These are phyloP conservation scores for Dillenia turbinata DNA, from an alignment of 164 flowering plant genomes.

Conservation along the genomic window DNA sequence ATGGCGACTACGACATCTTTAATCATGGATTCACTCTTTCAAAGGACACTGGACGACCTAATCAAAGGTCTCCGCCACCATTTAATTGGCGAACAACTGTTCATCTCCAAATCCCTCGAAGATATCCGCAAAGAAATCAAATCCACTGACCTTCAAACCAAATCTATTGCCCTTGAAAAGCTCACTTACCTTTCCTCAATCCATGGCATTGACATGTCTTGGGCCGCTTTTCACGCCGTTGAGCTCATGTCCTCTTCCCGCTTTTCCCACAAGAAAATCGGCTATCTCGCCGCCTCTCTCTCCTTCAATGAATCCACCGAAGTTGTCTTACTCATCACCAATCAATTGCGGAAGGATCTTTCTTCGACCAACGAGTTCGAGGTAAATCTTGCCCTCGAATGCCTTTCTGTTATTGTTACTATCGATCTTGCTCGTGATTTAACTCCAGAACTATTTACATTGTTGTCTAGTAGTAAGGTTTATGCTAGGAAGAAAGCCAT, in stretches of 20 bases:
- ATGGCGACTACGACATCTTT: constrained; percentile 43
- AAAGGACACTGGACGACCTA: constrained; percentile 71
- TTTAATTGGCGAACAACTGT: constrained; percentile 33
- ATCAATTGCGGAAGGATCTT: constrained; percentile 86
- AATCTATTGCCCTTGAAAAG: constrained; percentile 76
- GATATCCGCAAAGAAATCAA: constrained; percentile 82
- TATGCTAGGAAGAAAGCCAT: constrained; percentile 63
- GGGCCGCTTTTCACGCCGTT: constrained; percentile 80
- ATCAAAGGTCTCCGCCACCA: constrained; percentile 76
- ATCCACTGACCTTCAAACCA: constrained; percentile 70
- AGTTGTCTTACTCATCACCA: constrained; percentile 69
- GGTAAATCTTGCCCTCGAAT: constrained; percentile 65
- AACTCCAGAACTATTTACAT: constrained; percentile 60
- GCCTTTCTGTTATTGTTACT: constrained; percentile 51
- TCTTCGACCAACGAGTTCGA: constrained; percentile 46
- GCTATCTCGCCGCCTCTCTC: constrained; percentile 67
- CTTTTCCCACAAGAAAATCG: constrained; percentile 60
- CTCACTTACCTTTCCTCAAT: constrained; percentile 71
- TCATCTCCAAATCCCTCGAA: constrained; percentile 62
- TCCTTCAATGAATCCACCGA: constrained; percentile 67
- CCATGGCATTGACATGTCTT: constrained; percentile 60
- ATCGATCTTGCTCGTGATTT: constrained; percentile 73
- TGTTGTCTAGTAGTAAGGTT: constrained; percentile 45
- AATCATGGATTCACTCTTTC: constrained; percentile 84
- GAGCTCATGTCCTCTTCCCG: constrained; percentile 63